These are phyloP conservation scores for Chalciporus sphaerocephalus DNA, from an alignment of 768 basidiomycete genomes.

Conservation along the genomic window DNA sequence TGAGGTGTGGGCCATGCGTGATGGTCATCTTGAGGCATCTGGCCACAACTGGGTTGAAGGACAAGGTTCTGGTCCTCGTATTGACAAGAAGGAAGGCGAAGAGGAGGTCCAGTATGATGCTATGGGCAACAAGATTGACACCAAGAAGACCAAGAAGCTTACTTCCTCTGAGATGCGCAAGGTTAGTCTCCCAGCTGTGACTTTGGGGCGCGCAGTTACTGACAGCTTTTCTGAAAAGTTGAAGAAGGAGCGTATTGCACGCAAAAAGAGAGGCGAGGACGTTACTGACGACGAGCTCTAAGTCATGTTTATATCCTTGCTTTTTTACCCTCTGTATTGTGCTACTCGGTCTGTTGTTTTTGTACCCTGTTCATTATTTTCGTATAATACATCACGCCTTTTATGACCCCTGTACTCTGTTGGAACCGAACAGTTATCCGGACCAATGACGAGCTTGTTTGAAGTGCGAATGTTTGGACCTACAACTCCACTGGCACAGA, in stretches of 20 bases:
- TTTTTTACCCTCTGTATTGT: conserved; percentile 14
- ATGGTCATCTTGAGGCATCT: conserved; percentile 92
- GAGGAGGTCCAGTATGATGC: conserved; percentile 93
- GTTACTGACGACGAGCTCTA: conserved; percentile 56
- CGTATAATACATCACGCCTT: conserved; percentile 16
- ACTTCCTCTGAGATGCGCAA: conserved; percentile 82
- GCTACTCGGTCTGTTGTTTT: conserved; percentile 13
- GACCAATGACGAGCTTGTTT: not conserved
- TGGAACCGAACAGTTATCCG: not conserved
- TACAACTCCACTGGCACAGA: conserved; percentile 5
- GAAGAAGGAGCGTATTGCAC: conserved; percentile 96
- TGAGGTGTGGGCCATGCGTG: conserved; percentile 99
- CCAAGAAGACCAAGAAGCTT: conserved; percentile 82
- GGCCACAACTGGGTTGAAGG: conserved; percentile 99
- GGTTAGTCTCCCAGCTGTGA: conserved; percentile 31
- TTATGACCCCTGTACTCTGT: not conserved
- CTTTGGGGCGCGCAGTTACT: conserved; percentile 5
- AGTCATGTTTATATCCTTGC: conserved; percentile 14
- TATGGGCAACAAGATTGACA: conserved; percentile 95
- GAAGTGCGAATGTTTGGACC: not conserved
- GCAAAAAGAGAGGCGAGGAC: conserved; percentile 84
- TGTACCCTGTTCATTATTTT: conserved; percentile 20
- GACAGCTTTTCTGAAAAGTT: conserved; percentile 28
- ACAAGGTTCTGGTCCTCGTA: conserved; percentile 90
- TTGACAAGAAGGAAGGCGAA: conserved; percentile 90